A percentile compares a stretch with the other conserved stretches of the same genome.
These are phyloP conservation scores for Pyricularia grisea DNA, from an alignment of 2,329 filamentous ascomycete species.

Conservation along the genomic window DNA sequence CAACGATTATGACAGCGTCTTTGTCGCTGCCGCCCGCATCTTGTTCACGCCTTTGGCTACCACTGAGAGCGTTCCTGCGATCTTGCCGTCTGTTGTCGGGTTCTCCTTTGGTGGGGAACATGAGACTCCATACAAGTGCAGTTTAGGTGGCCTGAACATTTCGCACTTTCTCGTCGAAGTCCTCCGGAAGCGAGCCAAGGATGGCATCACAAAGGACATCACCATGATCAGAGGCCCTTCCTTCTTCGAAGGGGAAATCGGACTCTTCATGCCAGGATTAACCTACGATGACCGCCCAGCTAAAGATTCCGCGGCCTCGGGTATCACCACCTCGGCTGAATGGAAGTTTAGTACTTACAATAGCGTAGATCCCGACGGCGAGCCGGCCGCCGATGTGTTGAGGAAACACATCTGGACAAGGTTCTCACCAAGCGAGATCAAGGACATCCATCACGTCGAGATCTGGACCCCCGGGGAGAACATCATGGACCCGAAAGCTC, in stretches of 20 bases:
- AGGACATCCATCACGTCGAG: neutral
- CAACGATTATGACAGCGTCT: neutral
- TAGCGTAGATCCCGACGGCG: neutral
- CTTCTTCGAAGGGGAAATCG: neutral
- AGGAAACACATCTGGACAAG: neutral
- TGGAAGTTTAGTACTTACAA: neutral
- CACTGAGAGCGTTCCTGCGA: neutral
- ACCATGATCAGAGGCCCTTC: neutral
- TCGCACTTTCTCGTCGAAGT: neutral
- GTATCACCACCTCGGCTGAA: neutral
- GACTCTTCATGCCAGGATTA: neutral
- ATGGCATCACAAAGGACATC: neutral
- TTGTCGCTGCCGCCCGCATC: neutral
- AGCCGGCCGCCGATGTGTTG: neutral
- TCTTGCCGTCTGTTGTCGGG: neutral
- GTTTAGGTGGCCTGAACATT: neutral
- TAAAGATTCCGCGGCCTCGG: neutral
- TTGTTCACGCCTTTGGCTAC: neutral
- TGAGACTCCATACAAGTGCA: neutral
- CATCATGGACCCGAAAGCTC: neutral
- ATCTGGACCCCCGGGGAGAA: conserved; percentile 5
- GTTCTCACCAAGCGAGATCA: neutral
- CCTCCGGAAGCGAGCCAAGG: neutral
- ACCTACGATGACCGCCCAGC: neutral
- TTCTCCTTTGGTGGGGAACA: neutral